Conservation (phyloP, 1,284 basidiomycete genomes). For the Cerioporus squamosus region DNA sequence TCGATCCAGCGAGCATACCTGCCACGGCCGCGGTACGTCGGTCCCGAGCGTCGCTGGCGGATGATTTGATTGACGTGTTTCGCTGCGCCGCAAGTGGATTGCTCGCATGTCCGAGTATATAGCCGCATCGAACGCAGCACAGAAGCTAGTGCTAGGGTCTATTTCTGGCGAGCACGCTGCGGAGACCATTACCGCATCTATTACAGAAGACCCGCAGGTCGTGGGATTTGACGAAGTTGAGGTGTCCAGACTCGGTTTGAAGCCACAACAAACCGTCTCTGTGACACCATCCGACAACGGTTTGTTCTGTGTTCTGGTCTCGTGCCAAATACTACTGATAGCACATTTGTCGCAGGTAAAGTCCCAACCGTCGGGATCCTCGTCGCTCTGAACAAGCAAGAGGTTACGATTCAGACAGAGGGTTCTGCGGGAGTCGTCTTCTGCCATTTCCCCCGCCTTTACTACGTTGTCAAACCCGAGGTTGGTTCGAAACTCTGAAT, state of each 20-base stretch:
- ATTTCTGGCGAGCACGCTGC: conserved; percentile 51
- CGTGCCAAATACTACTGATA: not conserved
- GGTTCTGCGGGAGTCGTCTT: conserved; percentile 44
- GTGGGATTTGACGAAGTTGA: conserved; percentile 53
- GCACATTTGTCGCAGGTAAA: conserved; percentile 34
- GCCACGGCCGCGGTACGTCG: conserved; percentile 44
- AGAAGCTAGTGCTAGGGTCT: conserved; percentile 30
- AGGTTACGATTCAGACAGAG: conserved; percentile 51
- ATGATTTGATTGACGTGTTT: not conserved
- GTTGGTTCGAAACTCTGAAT: conserved; percentile 11
- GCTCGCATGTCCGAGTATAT: conserved; percentile 39
- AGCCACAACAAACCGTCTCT: conserved; percentile 42
- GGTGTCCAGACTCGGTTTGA: conserved; percentile 46
- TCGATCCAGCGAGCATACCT: conserved; percentile 46
- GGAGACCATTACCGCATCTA: conserved; percentile 41
- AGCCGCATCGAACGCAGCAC: conserved; percentile 6
- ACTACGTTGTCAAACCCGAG: conserved; percentile 26
- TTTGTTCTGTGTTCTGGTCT: conserved; percentile 24
- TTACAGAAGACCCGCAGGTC: conserved; percentile 41
- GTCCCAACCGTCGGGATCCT: conserved; percentile 54
- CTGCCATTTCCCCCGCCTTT: conserved; percentile 55
- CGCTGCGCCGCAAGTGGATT: conserved; percentile 43
- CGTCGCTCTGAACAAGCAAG: conserved; percentile 51
- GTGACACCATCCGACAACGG: conserved; percentile 57
- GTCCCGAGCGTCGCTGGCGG: not conserved